These are phyloP conservation scores for Excoecaria agallocha DNA, from an alignment of 345 rosid genomes.

Conservation along the genomic window DNA sequence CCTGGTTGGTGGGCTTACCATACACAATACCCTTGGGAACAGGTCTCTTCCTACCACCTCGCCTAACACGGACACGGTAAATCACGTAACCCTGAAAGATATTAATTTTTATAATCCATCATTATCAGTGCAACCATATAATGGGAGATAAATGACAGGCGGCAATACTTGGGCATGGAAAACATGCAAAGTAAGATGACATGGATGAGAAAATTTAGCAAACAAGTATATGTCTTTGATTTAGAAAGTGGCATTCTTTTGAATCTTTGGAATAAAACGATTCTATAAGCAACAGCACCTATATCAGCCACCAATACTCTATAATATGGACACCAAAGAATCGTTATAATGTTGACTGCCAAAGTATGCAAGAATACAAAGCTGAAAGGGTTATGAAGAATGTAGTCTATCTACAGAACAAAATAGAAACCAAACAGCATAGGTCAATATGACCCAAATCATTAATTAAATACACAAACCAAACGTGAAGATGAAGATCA, in stretches of 20 bases:
- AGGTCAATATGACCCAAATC: not conserved
- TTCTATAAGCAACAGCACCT: too few species aligned
- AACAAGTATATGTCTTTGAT: not conserved
- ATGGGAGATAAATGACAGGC: too few species aligned
- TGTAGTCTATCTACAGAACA: not conserved
- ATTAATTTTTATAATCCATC: not conserved
- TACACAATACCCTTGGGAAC: slow-evolving; percentile 93
- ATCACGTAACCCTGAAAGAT: slow-evolving; percentile 68
- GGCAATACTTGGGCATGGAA: too few species aligned
- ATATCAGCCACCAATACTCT: too few species aligned
- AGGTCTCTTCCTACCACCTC: slow-evolving; percentile 99
- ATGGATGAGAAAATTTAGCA: too few species aligned
- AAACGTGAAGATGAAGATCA: not conserved
- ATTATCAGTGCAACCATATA: not conserved
- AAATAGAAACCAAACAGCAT: not conserved
- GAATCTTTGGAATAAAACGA: too few species aligned
- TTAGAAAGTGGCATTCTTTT: not conserved
- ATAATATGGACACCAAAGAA: too few species aligned
- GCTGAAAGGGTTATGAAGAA: not conserved
- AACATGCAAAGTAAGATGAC: not conserved
- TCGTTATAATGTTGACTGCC: too few species aligned
- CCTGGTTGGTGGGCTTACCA: slow-evolving; percentile 91
- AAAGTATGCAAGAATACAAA: not conserved
- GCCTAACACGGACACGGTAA: slow-evolving; percentile 80
- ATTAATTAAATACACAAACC: not conserved